phyloP scores from a whole-genome alignment of 1,139 yeast species.

The Blastobotrys illinoisensis region DNA sequence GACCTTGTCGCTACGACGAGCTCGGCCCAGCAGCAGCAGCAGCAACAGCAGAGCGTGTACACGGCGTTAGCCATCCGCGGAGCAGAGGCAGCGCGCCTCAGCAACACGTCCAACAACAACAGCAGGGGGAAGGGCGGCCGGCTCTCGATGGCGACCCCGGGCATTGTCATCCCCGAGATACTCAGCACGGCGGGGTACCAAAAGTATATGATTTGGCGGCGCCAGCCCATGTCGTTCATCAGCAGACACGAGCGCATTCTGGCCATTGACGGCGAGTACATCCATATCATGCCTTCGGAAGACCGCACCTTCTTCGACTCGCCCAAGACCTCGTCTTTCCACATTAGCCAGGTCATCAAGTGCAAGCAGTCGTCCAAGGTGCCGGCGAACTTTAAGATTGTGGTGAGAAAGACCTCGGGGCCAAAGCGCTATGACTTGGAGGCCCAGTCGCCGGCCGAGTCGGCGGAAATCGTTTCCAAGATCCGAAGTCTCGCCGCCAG shows the following conservation, averaged over 20 bases:
- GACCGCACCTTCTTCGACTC: slow-evolving; percentile 62
- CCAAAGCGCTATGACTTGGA: slow-evolving; percentile 84
- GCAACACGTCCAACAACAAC: not conserved
- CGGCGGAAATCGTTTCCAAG: slow-evolving; percentile 70
- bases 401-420: slow-evolving; percentile 60
- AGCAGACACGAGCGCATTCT: slow-evolving; percentile 76
- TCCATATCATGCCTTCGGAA: slow-evolving; percentile 81
- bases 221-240: slow-evolving; percentile 78
- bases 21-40: not conserved
- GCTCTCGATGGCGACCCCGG: slow-evolving; percentile 1
- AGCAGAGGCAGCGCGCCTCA: slow-evolving; percentile 15
- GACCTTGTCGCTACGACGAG: not conserved
- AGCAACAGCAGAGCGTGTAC: slow-evolving; percentile 12
- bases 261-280: slow-evolving; percentile 89
- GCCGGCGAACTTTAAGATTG: slow-evolving; percentile 76
- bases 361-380: slow-evolving; percentile 75
- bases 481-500: slow-evolving; percentile 32
- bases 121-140: not conserved
- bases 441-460: slow-evolving; percentile 56
- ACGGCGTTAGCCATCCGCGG: slow-evolving; percentile 15
- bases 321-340: slow-evolving; percentile 82
- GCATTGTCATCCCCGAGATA: slow-evolving; percentile 11
- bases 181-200: slow-evolving; percentile 33
- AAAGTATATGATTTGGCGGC: slow-evolving; percentile 77
- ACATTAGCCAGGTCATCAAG: slow-evolving; percentile 69